phyloP scores from a whole-genome alignment of 805 yeast genomes.

The Komagataella mondaviorum region DNA sequence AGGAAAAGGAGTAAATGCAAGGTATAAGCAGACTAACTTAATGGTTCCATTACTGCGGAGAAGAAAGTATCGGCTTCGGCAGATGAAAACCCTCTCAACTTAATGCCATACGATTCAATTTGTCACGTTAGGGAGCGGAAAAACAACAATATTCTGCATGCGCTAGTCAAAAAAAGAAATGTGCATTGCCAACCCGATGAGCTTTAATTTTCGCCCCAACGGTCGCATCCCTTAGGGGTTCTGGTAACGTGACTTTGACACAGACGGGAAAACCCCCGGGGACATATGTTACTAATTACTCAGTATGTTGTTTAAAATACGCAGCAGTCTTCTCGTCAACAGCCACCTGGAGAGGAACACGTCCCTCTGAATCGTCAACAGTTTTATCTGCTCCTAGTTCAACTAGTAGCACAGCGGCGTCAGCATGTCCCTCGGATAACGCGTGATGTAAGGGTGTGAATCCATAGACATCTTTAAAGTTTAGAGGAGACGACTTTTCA shows the following conservation, averaged over 20 bases:
- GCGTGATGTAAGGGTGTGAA: constrained; percentile 91
- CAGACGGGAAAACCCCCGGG: not conserved
- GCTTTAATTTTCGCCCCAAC: not conserved
- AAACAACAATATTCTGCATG: not conserved
- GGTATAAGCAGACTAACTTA: not conserved
- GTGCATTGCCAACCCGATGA: not conserved
- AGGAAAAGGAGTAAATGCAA: not conserved
- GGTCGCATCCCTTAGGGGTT: not conserved
- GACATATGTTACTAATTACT: not conserved
- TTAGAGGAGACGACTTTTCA: constrained; percentile 43
- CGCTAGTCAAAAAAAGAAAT: not conserved
- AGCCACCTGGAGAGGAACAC: constrained; percentile 39
- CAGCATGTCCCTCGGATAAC: constrained; percentile 79
- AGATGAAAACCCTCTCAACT: not conserved
- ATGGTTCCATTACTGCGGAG: not conserved
- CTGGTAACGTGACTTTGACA: not conserved
- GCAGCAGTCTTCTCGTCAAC: constrained; percentile 27
- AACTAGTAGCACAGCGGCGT: constrained; percentile 49
- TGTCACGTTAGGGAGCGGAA: not conserved
- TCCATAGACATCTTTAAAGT: constrained; percentile 55
- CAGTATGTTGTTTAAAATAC: not conserved
- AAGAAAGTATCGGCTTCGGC: not conserved
- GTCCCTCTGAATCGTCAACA: constrained; percentile 34
- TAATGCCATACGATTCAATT: not conserved
- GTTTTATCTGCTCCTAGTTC: constrained; percentile 54